Base-by-base conservation (phyloP, 2,329 filamentous ascomycete genomes). In the Graphilbum fragrans region DNA sequence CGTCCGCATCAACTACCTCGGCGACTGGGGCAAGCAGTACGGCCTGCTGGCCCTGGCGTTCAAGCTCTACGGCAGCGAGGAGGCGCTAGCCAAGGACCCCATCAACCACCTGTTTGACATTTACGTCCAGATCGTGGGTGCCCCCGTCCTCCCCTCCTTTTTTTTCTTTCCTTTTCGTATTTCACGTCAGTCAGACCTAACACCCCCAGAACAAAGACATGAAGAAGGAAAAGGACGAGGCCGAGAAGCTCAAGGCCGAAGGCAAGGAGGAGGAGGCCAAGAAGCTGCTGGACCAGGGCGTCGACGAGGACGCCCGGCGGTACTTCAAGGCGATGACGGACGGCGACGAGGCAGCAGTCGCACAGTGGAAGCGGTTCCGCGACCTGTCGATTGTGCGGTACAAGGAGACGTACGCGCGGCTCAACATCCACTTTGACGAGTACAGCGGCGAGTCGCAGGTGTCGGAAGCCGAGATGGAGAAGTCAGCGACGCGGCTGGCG, bases 61-160 rank as follows among this genome's bases (percentile, higher is more conserved):
- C 57, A 71, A 84, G 55, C 76, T 74, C 52, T 88, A 82, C 56
- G 85, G 85, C 23, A 75, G 72, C 45, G 83, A 90, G 58, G 77
- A 81, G 50, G 74, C 77, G 45, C 69, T 92, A 12, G 59, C 73
- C 47, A 68, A 70, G 37, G 83, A 90, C 53, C 84, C 85, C 12
- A 86, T 90, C 55, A 82, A 84, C 58, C 85, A 92, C 57, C 66
- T 92, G 10, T 88, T 81, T 58, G 76, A 87, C 53, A 79, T 92
- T 39, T 92, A 90, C 53, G 83, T 88, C 47, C 74, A 77, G 58
- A 86, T 90, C 58, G 41, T 43, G 14, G 5, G 41, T 38, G 7
- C 3, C 18, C 5, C 11, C 18, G 7, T 27, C 7, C 7, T 27
- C 12, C 23, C 23, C 23, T 27, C 23, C 7, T 27, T 10, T 2